Base-by-base conservation (phyloP, 225 moss, liverwort and hornwort genomes). In the Ulota crispa region DNA sequence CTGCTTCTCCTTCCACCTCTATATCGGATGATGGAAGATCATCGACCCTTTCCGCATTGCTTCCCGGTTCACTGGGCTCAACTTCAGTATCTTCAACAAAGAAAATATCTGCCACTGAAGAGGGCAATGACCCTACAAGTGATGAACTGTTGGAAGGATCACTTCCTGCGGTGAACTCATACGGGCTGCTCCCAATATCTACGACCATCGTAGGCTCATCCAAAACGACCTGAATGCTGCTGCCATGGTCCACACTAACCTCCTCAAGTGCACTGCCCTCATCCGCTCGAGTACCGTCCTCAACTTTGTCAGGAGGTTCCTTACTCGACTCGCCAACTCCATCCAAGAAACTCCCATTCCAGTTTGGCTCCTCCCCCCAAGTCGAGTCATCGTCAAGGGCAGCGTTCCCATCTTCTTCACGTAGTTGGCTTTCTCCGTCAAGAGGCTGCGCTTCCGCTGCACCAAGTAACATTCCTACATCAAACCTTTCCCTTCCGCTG, bases 371-470 rank as follows among this genome's bases (percentile, higher is more conserved):
- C 65, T 95, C 95, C 47, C 88, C 91, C 93, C 94, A 97, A 81
- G 87, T 83, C 31, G 93, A 83, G 81, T 95, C 95, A 71, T 93
- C 97, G 72, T 98, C 97, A n/a, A 98, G 77, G 9, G 97, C 97
- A 66, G 92, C 91, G 61, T 98, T 95, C 7, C 95, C 95, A 76
- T 81, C 94, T 80, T 97, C 93, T 73, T 94, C 94, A 68, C 97
- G 87, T 93, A 94, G 90, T 81, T 90, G 86, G 24, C 84, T 87
- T 87, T 98, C 97, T 9, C 93, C 97, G 71, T 98, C 97, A 20
- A 95, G 93, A 83, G 95, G 86, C 79, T 97, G 95, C 8, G 95
- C 97, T 80, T 92, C 94, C 39, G 83, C 86, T 28, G 91, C 83
- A 36, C 86, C 89, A 50, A 85, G 82, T 32, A 83, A 26, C 45